These are phyloP conservation scores for Cicer chorassanicum DNA, from an alignment of 306 rosid species.

Conservation along the genomic window DNA sequence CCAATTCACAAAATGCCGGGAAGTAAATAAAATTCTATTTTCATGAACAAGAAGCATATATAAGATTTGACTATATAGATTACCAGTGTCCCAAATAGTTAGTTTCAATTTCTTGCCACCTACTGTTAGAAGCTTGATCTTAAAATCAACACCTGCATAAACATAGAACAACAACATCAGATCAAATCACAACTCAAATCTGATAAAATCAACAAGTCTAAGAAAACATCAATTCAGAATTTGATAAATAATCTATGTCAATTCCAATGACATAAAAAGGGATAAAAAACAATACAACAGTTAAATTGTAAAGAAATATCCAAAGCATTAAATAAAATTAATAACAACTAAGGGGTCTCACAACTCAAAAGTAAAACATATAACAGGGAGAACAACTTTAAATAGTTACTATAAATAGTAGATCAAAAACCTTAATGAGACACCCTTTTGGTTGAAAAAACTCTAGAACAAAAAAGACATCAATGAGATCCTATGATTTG, in stretches of 20 bases:
- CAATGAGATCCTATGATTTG: slow-evolving; percentile 1
- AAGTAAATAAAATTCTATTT: slow-evolving; percentile 10
- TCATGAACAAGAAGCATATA: slow-evolving; percentile 32
- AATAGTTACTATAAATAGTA: slow-evolving; percentile 16
- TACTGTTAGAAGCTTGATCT: slow-evolving; percentile 81
- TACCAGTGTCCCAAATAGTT: slow-evolving; percentile 99
- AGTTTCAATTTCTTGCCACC: slow-evolving; percentile 88
- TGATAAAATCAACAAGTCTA: background rate
- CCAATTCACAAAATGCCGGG: slow-evolving; percentile 1
- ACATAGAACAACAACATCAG: slow-evolving; percentile 9
- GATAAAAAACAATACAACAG: slow-evolving; percentile 32
- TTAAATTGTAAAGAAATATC: background rate
- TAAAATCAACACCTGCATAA: slow-evolving; percentile 91
- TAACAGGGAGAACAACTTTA: background rate
- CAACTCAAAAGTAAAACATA: background rate
- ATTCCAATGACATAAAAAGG: slow-evolving; percentile 5
- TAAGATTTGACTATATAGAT: slow-evolving; percentile 13
- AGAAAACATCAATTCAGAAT: background rate
- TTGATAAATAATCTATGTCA: background rate
- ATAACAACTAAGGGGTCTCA: background rate
- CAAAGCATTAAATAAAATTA: slow-evolving; percentile 14
- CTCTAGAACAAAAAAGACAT: background rate
- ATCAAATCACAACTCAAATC: slow-evolving; percentile 23
- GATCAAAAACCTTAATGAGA: slow-evolving; percentile 44
- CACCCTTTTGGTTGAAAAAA: slow-evolving; percentile 29